Evolutionary conservation across 805 yeast species (phyloP).

Genomic region (Scheffersomyces amazonensis): DNA sequence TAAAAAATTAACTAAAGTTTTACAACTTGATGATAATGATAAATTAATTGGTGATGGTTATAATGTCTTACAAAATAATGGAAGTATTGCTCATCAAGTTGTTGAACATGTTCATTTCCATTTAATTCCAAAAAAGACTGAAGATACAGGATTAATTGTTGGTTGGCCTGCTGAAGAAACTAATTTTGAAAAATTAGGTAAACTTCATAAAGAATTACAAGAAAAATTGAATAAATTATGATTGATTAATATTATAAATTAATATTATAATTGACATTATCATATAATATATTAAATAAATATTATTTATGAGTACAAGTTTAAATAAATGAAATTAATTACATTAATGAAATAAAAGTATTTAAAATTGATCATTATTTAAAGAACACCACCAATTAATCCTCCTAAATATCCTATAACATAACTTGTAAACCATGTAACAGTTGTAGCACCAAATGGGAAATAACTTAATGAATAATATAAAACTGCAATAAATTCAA

Average conservation of each 20-base stretch:
- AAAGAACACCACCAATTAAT: slow-evolving; percentile 41
- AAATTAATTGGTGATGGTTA: slow-evolving; percentile 66
- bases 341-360: no score
- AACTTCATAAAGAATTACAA: slow-evolving; percentile 57
- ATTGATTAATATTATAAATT: not conserved
- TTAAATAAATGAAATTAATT: no score
- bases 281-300: no score
- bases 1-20: slow-evolving; percentile 75
- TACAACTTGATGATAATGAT: slow-evolving; percentile 62
- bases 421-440: slow-evolving; percentile 47
- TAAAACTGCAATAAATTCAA: slow-evolving; percentile 82
- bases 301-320: no score
- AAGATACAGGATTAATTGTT: slow-evolving; percentile 71
- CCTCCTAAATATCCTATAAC: slow-evolving; percentile 43
- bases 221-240: not conserved
- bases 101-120: slow-evolving; percentile 98
- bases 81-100: slow-evolving; percentile 90
- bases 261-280: no score
- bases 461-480: slow-evolving; percentile 91
- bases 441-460: slow-evolving; percentile 89
- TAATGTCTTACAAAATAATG: slow-evolving; percentile 90
- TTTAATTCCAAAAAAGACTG: slow-evolving; percentile 83
- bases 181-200: slow-evolving; percentile 68
- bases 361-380: no score
- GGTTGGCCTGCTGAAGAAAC: slow-evolving; percentile 94